Percentiles rank a stretch among this genome's conserved stretches.
Conservation (phyloP, 2,329 filamentous ascomycete genomes). For the Hypoxylon sp. region DNA sequence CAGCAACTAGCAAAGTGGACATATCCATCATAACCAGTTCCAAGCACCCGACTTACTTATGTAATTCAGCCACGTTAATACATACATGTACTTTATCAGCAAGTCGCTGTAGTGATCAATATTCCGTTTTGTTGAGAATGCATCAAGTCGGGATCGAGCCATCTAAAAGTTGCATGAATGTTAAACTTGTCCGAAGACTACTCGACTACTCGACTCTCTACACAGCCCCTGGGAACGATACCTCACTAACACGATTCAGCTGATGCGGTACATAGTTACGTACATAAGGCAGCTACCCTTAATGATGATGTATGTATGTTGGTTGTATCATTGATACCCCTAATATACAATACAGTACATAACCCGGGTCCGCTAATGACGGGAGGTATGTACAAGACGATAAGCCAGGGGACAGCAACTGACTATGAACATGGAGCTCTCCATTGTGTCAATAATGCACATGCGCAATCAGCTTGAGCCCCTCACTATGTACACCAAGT, state of each 20-base stretch:
- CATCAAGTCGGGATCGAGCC: slow-evolving; percentile 6
- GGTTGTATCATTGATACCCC: slow-evolving; percentile 15
- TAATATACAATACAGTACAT: slow-evolving; percentile 16
- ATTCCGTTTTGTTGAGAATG: not conserved
- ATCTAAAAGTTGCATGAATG: slow-evolving; percentile 20
- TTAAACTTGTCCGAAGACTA: slow-evolving; percentile 14
- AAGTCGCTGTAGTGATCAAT: not conserved
- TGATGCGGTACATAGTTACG: not conserved
- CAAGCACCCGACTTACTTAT: slow-evolving; percentile 16
- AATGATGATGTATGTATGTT: slow-evolving; percentile 3
- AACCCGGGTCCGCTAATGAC: slow-evolving; percentile 9
- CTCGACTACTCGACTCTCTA: slow-evolving; percentile 16
- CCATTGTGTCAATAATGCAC: slow-evolving; percentile 33
- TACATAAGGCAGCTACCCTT: not conserved
- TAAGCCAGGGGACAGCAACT: slow-evolving; percentile 33
- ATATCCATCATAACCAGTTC: not conserved
- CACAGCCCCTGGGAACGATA: slow-evolving; percentile 15
- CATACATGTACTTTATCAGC: not conserved
- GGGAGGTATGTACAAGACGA: slow-evolving; percentile 22
- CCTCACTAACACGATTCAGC: slow-evolving; percentile 10
- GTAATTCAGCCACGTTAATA: slow-evolving; percentile 1
- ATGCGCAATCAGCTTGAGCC: slow-evolving; percentile 36
- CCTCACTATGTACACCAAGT: slow-evolving; percentile 26
- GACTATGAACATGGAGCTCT: slow-evolving; percentile 18
- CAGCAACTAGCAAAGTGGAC: not conserved